Base-by-base conservation (phyloP, 1,284 basidiomycete species). In the Psilocybe mexicana region DNA sequence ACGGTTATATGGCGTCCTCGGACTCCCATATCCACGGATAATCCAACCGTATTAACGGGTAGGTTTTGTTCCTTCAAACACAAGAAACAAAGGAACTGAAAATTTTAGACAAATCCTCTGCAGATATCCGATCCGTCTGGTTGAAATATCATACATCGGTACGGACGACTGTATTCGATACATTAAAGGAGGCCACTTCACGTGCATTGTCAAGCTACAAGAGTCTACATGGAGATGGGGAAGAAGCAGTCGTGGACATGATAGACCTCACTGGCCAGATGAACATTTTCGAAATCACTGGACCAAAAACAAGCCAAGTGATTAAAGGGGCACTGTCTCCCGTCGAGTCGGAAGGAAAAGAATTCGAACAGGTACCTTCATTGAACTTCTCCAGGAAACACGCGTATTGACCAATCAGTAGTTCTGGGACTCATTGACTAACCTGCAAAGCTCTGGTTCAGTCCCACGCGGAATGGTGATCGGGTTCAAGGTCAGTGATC, bases 221-320 rank as follows among this genome's bases (percentile, higher is more conserved):
- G 62, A 67, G 42, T 67, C 66, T 12, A 62, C 69, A 54, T 64
- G 38, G 63, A 58, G 51, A 52, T 44, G 56, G 52, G 8, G 68
- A 72, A 14, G 69, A 72, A 6, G 70, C 75, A 10, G 74, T 77
- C 33, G 72, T 94, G 3, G 84, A 90, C 61, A 78, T 94, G 10
- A 76, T 80, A 2, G 89, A 94, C 70, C 69, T 94, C 48, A 76
- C 87, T 47, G 83, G 83, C 2, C 80, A 87, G 49, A 68, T 94
- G 35, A 92, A 92, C 59, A 79, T 87, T 2, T 94, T 95, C 65
- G 93, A 97, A 68, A 83, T 96, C 18, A 88, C 90, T 77, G 94
- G 94, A 2, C 90, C 91, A 1, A 88, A 88, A 67, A 81, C 92
- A 0, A 93, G 83, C 57, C 88, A 91, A 66, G 83, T 95, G 6